A percentile compares a stretch with the other conserved stretches of the same genome.
Evolutionary conservation across 2,329 filamentous ascomycete species (phyloP).

Genomic region (Macrophomina phaseolina): DNA sequence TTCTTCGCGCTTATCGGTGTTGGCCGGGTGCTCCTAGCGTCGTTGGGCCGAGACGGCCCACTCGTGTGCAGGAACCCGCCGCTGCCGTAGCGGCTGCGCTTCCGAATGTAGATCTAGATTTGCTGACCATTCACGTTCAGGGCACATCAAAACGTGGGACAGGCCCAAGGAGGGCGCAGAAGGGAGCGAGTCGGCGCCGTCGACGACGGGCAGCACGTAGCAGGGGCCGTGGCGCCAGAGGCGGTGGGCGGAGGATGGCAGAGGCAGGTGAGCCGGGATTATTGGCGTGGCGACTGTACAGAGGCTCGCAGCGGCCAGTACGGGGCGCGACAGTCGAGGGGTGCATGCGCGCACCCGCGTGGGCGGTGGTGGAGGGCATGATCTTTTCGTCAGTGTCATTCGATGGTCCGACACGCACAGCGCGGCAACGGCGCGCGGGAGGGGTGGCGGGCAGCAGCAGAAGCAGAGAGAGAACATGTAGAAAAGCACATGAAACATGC

Average conservation of each 20-base stretch:
- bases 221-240: neutral
- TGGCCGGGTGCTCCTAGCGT: conserved; percentile 15
- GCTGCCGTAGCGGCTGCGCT: conserved; percentile 19
- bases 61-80: conserved; percentile 27
- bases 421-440: conserved; percentile 12
- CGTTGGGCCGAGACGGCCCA: conserved; percentile 26
- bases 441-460: neutral
- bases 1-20: conserved; percentile 28
- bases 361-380: neutral
- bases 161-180: conserved; percentile 60
- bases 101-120: conserved; percentile 32
- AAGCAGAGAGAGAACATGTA: neutral
- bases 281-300: neutral
- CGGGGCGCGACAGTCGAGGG: conserved; percentile 13
- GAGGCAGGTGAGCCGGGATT: conserved; percentile 7
- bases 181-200: conserved; percentile 41
- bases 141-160: conserved; percentile 77
- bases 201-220: conserved; percentile 35
- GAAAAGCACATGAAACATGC: conserved; percentile 5
- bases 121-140: conserved; percentile 48
- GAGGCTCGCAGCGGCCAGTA: neutral
- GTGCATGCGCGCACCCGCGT: conserved; percentile 20
- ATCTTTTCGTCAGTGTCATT: conserved; percentile 23
- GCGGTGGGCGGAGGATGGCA: neutral
- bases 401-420: conserved; percentile 16